phyloP scores from a whole-genome alignment of 345 rosid species.

The Linum trigynum region DNA sequence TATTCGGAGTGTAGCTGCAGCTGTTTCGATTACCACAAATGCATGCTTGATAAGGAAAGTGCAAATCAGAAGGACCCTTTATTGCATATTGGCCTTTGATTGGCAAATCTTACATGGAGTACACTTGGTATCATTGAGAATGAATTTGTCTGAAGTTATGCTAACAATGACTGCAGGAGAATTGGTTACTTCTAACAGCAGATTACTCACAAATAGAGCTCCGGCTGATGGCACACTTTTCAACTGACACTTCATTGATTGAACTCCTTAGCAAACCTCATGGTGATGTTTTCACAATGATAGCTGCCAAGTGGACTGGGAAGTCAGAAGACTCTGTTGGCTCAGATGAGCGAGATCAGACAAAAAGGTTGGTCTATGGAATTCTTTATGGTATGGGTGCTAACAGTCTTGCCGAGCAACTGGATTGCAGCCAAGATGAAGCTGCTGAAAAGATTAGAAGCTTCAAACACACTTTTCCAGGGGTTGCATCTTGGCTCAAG shows the following conservation, averaged over 20 bases:
- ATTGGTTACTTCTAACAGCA: slow-evolving; percentile 79
- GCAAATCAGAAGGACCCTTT: neutral
- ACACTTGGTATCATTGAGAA: neutral
- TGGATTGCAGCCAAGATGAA: slow-evolving; percentile 70
- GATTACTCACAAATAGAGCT: slow-evolving; percentile 98
- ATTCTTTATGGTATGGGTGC: slow-evolving; percentile 99
- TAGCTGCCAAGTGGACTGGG: slow-evolving; percentile 85
- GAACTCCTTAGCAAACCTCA: slow-evolving; percentile 63
- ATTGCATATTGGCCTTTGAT: slow-evolving; percentile 1
- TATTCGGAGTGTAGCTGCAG: slow-evolving; percentile 8
- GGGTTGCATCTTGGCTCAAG: slow-evolving; percentile 74
- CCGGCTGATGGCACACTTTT: slow-evolving; percentile 92
- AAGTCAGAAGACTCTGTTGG: slow-evolving; percentile 50
- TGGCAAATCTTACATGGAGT: neutral
- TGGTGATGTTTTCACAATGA: slow-evolving; percentile 86
- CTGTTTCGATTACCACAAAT: neutral
- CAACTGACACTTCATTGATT: slow-evolving; percentile 66
- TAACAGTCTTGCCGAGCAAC: slow-evolving; percentile 71
- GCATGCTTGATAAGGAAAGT: neutral
- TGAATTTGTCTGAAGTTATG: neutral
- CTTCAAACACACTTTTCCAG: slow-evolving; percentile 78
- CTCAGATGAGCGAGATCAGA: slow-evolving; percentile 71
- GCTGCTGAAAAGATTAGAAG: slow-evolving; percentile 75
- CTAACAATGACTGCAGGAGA: slow-evolving; percentile 50
- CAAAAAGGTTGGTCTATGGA: slow-evolving; percentile 87